These are phyloP conservation scores for Fraxinus platypoda DNA, from an alignment of 305 asterid genomes.

Conservation along the genomic window DNA sequence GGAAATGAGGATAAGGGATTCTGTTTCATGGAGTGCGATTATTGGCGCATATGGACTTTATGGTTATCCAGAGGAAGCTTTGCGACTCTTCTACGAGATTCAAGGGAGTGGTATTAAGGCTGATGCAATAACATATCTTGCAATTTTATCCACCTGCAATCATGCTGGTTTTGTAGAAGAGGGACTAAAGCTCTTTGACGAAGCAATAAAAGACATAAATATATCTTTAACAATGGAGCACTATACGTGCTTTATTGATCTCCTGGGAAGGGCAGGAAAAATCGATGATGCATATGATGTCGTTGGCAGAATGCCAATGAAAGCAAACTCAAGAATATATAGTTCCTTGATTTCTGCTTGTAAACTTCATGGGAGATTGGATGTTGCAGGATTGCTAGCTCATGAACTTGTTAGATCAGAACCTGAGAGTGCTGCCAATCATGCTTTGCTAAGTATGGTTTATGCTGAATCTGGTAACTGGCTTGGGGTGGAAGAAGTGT, in stretches of 20 bases:
- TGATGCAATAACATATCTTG: conserved; percentile 54
- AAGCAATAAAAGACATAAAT: conserved; percentile 33
- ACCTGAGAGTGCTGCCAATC: conserved; percentile 66
- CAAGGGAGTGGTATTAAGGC: conserved; percentile 38
- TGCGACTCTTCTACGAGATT: conserved; percentile 51
- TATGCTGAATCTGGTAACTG: conserved; percentile 65
- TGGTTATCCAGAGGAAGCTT: conserved; percentile 54
- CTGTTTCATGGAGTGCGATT: conserved; percentile 64
- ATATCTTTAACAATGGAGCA: conserved; percentile 43
- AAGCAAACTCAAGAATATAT: conserved; percentile 43
- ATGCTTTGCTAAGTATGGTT: conserved; percentile 52
- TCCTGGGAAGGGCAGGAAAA: conserved; percentile 75
- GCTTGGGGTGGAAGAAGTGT: conserved; percentile 53
- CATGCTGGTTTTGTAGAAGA: conserved; percentile 59
- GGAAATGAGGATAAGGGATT: conserved; percentile 46
- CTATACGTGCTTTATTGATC: conserved; percentile 66
- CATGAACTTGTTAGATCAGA: conserved; percentile 40
- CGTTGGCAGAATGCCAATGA: conserved; percentile 40
- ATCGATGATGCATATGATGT: conserved; percentile 52
- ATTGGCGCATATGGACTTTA: conserved; percentile 56
- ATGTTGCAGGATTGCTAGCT: conserved; percentile 53
- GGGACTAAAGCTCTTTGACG: conserved; percentile 44
- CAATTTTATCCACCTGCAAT: conserved; percentile 52
- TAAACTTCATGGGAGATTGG: conserved; percentile 58
- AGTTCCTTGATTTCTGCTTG: conserved; percentile 59